Percentiles rank a stretch among this genome's conserved stretches.
Evolutionary conservation across 2,329 filamentous ascomycete genomes (phyloP).

Genomic region (Fusarium proliferatum): DNA sequence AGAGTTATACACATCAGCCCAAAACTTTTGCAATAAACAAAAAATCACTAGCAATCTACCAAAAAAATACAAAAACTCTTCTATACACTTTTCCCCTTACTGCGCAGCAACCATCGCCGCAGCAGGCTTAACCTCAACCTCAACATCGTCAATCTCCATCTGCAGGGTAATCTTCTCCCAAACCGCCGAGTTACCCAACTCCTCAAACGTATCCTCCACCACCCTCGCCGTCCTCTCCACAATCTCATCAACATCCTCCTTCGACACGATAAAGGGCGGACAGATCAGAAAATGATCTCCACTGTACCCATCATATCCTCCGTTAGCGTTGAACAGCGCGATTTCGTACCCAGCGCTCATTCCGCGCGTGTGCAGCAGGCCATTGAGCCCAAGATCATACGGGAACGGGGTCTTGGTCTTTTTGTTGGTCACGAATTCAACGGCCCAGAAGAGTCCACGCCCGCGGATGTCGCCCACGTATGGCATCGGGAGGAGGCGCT

Average conservation of each 20-base stretch:
- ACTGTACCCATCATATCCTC: slow-evolving; percentile 37
- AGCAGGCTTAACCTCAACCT: neutral
- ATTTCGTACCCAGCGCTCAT: slow-evolving; percentile 38
- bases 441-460: slow-evolving; percentile 32
- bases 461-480: slow-evolving; percentile 40
- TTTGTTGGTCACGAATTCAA: slow-evolving; percentile 41
- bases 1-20: rapidly evolving
- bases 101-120: neutral
- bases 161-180: slow-evolving; percentile 38
- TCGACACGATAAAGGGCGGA: slow-evolving; percentile 30
- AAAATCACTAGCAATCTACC: rapidly evolving
- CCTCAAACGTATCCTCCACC: slow-evolving; percentile 31
- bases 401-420: slow-evolving; percentile 35
- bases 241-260: slow-evolving; percentile 35
- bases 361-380: slow-evolving; percentile 26
- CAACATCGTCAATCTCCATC: slow-evolving; percentile 10
- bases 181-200: slow-evolving; percentile 12
- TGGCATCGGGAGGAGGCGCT: slow-evolving; percentile 1
- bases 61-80: neutral
- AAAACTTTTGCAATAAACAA: rapidly evolving
- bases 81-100: neutral
- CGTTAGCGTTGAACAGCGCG: slow-evolving; percentile 37
- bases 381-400: slow-evolving; percentile 17
- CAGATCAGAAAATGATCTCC: slow-evolving; percentile 38
- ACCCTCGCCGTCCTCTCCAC: slow-evolving; percentile 31